phyloP scores from a whole-genome alignment of 2,329 filamentous ascomycete species.

The Curvularia verruculosa region DNA sequence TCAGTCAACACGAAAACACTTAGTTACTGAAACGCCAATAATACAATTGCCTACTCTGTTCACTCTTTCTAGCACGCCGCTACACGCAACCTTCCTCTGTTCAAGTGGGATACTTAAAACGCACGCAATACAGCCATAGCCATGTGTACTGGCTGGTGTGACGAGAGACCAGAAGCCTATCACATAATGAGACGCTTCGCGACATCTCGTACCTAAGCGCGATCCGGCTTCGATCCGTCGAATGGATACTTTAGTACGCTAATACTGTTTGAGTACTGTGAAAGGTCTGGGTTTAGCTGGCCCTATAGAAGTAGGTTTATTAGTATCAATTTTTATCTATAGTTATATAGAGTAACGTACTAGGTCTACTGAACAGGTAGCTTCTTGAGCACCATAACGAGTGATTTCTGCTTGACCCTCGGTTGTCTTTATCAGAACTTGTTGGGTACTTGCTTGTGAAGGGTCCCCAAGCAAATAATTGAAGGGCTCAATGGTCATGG shows the following conservation, averaged over 20 bases:
- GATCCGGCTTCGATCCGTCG: constrained; percentile 1
- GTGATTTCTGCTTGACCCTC: not conserved
- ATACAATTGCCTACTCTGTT: too few species aligned
- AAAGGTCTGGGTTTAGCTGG: not conserved
- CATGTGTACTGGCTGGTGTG: too few species aligned
- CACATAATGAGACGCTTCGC: too few species aligned
- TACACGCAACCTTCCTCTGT: too few species aligned
- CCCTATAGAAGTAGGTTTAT: not conserved
- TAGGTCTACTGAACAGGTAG: not conserved
- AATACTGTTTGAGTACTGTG: not conserved
- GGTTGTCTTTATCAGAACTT: not conserved
- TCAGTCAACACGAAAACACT: too few species aligned
- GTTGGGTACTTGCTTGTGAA: not conserved
- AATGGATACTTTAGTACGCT: not conserved
- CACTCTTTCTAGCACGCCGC: too few species aligned
- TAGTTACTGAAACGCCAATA: too few species aligned
- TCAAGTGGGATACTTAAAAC: too few species aligned
- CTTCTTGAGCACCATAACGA: not conserved
- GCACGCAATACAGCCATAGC: too few species aligned
- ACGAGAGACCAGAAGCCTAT: too few species aligned
- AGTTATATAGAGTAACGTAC: not conserved
- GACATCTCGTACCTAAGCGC: not conserved
- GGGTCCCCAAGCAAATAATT: not conserved
- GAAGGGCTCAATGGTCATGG: not conserved
- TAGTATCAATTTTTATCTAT: not conserved